A percentile compares a stretch with the other conserved stretches of the same genome.
These are phyloP conservation scores for Zymoseptoria brevis DNA, from an alignment of 2,329 filamentous ascomycete genomes.

Conservation along the genomic window DNA sequence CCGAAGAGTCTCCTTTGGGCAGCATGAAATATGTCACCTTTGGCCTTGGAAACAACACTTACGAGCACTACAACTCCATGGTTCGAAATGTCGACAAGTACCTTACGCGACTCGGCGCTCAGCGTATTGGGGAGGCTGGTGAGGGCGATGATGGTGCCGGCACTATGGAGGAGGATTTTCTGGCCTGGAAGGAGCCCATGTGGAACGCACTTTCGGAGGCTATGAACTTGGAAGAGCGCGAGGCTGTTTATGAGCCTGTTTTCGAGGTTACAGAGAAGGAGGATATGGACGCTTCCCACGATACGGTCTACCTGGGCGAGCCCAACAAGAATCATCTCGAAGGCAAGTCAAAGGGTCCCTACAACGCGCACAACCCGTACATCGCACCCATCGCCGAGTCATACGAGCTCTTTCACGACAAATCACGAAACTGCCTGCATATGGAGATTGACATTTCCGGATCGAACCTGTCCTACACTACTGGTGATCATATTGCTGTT, in stretches of 20 bases:
- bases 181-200: conserved; percentile 99
- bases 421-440: conserved; percentile 90
- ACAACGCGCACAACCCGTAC: conserved; percentile 80
- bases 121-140: conserved; percentile 76
- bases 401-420: conserved; percentile 79
- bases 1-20: conserved; percentile 62
- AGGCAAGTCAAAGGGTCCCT: conserved; percentile 74
- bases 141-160: conserved; percentile 97
- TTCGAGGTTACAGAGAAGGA: conserved; percentile 66
- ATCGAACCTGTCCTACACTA: conserved; percentile 88
- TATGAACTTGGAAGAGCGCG: conserved; percentile 87
- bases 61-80: conserved; percentile 99
- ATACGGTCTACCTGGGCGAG: conserved; percentile 87
- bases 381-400: conserved; percentile 90
- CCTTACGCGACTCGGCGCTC: conserved; percentile 72
- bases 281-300: conserved; percentile 64
- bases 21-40: conserved; percentile 93
- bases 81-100: conserved; percentile 82
- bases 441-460: conserved; percentile 87
- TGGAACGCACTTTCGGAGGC: conserved; percentile 76
- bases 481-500: conserved; percentile 91
- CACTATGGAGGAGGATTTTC: conserved; percentile 98
- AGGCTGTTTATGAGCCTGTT: conserved; percentile 89
- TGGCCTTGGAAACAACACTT: conserved; percentile 97
- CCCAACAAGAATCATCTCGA: conserved; percentile 77